Percentiles rank a stretch among this genome's conserved stretches.
phyloP scores from a whole-genome alignment of 2,329 filamentous ascomycete genomes.

The Alternaria brassicicola region DNA sequence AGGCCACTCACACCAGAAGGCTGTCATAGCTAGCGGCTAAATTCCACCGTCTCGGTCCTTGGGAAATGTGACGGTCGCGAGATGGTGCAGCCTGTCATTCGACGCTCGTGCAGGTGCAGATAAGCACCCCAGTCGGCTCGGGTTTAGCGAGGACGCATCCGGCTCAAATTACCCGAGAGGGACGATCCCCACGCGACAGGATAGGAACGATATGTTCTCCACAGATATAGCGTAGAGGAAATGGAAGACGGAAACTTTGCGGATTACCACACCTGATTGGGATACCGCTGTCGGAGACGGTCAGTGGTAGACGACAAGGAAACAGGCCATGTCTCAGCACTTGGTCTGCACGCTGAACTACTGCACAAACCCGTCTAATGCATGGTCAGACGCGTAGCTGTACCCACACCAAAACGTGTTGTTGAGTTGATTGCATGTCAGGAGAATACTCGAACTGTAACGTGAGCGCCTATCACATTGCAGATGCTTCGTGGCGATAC shows the following conservation, averaged over 20 bases:
- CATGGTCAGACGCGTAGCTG: not conserved
- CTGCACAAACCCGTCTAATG: not conserved
- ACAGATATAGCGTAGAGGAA: not conserved
- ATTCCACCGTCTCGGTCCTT: constrained; percentile 1
- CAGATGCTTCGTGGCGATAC: not conserved
- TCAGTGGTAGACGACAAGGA: not conserved
- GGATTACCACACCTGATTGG: not conserved
- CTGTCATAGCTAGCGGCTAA: not conserved
- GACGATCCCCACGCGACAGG: constrained; percentile 3
- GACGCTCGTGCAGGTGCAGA: constrained; percentile 8
- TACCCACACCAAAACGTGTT: not conserved
- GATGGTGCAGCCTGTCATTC: constrained; percentile 7
- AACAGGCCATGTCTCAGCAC: not conserved
- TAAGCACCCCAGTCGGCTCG: constrained; percentile 10
- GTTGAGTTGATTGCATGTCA: not conserved
- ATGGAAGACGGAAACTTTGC: not conserved
- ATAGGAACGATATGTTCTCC: not conserved
- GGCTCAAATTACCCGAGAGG: constrained; percentile 6
- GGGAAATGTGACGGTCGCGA: constrained; percentile 1
- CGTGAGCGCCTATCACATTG: not conserved
- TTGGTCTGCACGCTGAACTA: not conserved
- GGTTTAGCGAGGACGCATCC: constrained; percentile 2
- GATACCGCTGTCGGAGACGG: not conserved
- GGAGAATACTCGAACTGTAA: not conserved
- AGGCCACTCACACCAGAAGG: not conserved